These are phyloP conservation scores for Grosmannia huntii DNA, from an alignment of 2,329 filamentous ascomycete species.

Conservation along the genomic window DNA sequence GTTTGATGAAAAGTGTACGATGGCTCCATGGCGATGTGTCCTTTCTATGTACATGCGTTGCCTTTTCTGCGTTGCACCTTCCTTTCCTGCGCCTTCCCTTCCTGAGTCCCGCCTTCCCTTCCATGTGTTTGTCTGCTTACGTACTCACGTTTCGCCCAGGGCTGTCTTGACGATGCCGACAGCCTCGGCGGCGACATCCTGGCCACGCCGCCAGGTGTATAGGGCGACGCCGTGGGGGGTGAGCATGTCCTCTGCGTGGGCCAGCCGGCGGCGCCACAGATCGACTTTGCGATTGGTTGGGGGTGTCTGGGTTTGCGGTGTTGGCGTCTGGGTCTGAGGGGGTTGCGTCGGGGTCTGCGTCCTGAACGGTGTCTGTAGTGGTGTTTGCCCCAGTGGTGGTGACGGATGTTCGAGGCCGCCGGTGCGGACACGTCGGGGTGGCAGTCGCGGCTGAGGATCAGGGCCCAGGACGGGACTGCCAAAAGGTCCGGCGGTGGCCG, in stretches of 20 bases:
- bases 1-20: too few relatives aligned
- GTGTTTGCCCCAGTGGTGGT: constrained; percentile 13
- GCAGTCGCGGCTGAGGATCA: constrained; percentile 24
- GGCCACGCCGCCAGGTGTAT: constrained; percentile 60
- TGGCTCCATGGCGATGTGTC: too few relatives aligned
- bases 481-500: background rate
- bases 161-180: constrained; percentile 49
- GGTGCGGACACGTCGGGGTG: constrained; percentile 22
- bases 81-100: too few relatives aligned
- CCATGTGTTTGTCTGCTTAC: background rate
- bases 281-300: constrained; percentile 63
- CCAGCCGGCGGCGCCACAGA: constrained; percentile 57
- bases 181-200: constrained; percentile 56
- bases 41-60: too few relatives aligned
- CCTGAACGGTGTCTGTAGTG: constrained; percentile 6
- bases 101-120: background rate
- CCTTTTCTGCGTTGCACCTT: too few relatives aligned
- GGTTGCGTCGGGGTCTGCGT: constrained; percentile 8
- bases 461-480: background rate
- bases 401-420: constrained; percentile 22
- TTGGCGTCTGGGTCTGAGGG: background rate
- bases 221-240: constrained; percentile 53
- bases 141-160: constrained; percentile 19
- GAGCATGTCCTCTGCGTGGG: constrained; percentile 48
- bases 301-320: too few relatives aligned